These are phyloP conservation scores for Pythium angustatum DNA, from an alignment of 352 stramenopile species.

Conservation along the genomic window DNA sequence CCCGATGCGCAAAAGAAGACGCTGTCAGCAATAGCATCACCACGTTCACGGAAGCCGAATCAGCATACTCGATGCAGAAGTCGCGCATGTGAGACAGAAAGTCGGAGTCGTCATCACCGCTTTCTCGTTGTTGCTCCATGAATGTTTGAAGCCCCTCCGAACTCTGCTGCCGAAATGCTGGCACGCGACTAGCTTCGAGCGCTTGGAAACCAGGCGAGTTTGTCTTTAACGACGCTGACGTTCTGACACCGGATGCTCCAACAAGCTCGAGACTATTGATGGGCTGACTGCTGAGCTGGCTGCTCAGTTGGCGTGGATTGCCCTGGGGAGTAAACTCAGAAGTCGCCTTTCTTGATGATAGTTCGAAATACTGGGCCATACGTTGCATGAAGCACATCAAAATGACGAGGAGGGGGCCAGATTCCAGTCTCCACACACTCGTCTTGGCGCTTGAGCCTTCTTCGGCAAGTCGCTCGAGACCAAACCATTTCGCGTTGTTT, in stretches of 20 bases:
- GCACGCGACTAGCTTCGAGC: not conserved
- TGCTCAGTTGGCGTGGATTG: not conserved
- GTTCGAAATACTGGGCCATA: constrained; percentile 69
- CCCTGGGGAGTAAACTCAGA: no score
- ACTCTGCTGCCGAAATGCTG: not conserved
- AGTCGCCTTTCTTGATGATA: constrained; percentile 5
- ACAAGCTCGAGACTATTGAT: not conserved
- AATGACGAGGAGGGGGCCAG: constrained; percentile 65
- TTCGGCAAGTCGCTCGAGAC: constrained; percentile 50
- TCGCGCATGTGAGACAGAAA: constrained; percentile 68
- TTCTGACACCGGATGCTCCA: not conserved
- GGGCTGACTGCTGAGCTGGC: constrained; percentile 15
- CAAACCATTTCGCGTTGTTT: constrained; percentile 28
- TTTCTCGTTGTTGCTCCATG: constrained; percentile 13
- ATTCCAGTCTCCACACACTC: constrained; percentile 54
- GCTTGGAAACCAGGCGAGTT: not conserved
- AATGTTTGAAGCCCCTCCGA: constrained; percentile 5
- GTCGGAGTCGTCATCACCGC: constrained; percentile 37
- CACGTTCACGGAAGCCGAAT: constrained; percentile 74
- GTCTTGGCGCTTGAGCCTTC: constrained; percentile 26
- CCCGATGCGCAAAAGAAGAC: constrained; percentile 79
- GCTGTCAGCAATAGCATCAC: constrained; percentile 76
- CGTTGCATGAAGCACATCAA: constrained; percentile 75
- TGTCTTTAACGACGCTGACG: not conserved
- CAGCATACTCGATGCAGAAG: constrained; percentile 74